Percentiles rank a stretch among this genome's conserved stretches.
Evolutionary conservation across 2,329 filamentous ascomycete species (phyloP).

Genomic region (Berkeleyomyces basicola): DNA sequence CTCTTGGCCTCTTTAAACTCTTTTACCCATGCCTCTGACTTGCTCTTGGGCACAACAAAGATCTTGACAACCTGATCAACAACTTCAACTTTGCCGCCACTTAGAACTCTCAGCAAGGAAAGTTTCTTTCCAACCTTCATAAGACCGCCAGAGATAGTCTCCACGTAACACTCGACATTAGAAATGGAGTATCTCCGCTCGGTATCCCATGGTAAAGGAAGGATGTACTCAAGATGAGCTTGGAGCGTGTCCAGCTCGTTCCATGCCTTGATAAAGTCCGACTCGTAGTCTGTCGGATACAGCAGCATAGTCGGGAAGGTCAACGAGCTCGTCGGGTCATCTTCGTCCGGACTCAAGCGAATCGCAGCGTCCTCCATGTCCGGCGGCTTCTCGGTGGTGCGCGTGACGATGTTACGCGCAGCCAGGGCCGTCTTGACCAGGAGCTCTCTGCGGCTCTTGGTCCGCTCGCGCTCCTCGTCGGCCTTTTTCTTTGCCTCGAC

Average conservation of each 20-base stretch:
- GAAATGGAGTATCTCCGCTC: constrained; percentile 46
- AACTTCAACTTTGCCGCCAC: constrained; percentile 64
- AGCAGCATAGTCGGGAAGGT: constrained; percentile 66
- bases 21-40: constrained; percentile 58
- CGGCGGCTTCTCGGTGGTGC: constrained; percentile 53
- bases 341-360: constrained; percentile 50
- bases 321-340: constrained; percentile 47
- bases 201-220: constrained; percentile 77
- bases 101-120: constrained; percentile 55
- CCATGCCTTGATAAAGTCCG: constrained; percentile 82
- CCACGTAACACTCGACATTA: constrained; percentile 73
- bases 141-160: constrained; percentile 62
- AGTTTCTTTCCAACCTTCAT: constrained; percentile 84
- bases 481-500: constrained; percentile 38
- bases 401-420: constrained; percentile 52
- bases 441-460: constrained; percentile 35
- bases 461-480: constrained; percentile 39
- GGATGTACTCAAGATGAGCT: constrained; percentile 69
- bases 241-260: constrained; percentile 57
- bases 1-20: constrained; percentile 67
- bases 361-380: constrained; percentile 76
- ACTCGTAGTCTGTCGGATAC: constrained; percentile 68
- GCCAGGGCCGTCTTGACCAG: constrained; percentile 49
- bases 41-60: constrained; percentile 59
- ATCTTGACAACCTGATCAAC: constrained; percentile 73